Percentiles rank a stretch among this genome's conserved stretches.
These are phyloP conservation scores for Calonectria henricotiae DNA, from an alignment of 2,329 filamentous ascomycete species.

Conservation along the genomic window DNA sequence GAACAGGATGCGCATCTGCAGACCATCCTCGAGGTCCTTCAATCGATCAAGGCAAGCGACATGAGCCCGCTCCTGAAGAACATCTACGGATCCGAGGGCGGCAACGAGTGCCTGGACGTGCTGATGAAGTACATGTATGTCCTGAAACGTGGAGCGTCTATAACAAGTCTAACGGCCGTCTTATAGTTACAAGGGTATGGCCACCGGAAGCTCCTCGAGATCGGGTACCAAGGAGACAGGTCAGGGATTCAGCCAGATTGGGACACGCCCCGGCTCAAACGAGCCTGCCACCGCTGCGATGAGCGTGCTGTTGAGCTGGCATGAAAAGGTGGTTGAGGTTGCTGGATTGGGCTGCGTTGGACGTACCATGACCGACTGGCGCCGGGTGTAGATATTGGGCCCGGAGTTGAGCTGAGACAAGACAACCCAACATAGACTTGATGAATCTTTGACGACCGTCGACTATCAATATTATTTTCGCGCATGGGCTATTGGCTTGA, in stretches of 20 bases:
- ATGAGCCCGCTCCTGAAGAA: slow-evolving; percentile 91
- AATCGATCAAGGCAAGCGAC: slow-evolving; percentile 95
- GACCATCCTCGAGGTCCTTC: slow-evolving; percentile 92
- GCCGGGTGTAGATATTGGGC: slow-evolving; percentile 71
- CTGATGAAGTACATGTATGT: slow-evolving; percentile 98
- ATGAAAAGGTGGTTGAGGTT: slow-evolving; percentile 97
- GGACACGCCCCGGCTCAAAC: slow-evolving; percentile 68
- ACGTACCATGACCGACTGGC: slow-evolving; percentile 95
- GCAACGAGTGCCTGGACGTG: slow-evolving; percentile 89
- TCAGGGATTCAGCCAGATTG: slow-evolving; percentile 91
- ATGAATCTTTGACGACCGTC: slow-evolving; percentile 37
- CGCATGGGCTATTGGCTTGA: neutral
- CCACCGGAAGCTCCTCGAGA: slow-evolving; percentile 63
- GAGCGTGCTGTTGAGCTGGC: slow-evolving; percentile 98
- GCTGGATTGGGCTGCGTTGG: slow-evolving; percentile 93
- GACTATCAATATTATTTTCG: slow-evolving; percentile 16
- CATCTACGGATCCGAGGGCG: slow-evolving; percentile 84
- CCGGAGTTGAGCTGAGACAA: slow-evolving; percentile 37
- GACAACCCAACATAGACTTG: slow-evolving; percentile 42
- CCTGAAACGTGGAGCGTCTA: neutral
- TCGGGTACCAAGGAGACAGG: slow-evolving; percentile 66
- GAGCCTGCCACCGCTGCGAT: slow-evolving; percentile 88
- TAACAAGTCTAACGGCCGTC: slow-evolving; percentile 36
- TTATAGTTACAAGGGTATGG: slow-evolving; percentile 91
- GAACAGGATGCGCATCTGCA: slow-evolving; percentile 86